Conservation (phyloP, 306 rosid species). For the Cicer pinnatifidum region DNA sequence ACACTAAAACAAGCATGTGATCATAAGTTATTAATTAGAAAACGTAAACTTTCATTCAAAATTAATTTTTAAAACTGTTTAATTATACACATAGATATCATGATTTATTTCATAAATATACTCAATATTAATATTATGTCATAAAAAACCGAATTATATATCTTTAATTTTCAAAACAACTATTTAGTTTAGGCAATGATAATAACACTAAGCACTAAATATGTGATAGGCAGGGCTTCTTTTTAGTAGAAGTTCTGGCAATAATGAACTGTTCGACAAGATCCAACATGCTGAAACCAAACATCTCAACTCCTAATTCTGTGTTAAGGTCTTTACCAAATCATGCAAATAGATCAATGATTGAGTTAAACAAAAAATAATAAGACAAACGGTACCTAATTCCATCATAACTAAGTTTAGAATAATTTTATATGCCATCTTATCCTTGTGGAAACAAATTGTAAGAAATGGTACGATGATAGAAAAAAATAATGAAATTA, state of each 20-base stretch:
- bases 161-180: not conserved
- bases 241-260: conserved; percentile 9
- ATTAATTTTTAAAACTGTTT: no score
- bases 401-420: not conserved
- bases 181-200: not conserved
- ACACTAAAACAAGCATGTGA: no score
- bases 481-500: not conserved
- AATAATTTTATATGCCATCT: not conserved
- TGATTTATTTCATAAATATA: no score
- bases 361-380: conserved; percentile 29
- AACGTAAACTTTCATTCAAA: no score
- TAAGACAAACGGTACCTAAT: conserved; percentile 7
- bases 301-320: conserved; percentile 20
- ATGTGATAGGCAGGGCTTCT: conserved; percentile 10
- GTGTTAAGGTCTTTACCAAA: conserved; percentile 27
- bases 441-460: not conserved
- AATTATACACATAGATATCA: no score
- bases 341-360: conserved; percentile 10
- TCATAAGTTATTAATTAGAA: no score
- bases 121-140: no score
- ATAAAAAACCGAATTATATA: no score
- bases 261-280: conserved; percentile 34
- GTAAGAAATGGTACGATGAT: not conserved
- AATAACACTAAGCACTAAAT: not conserved
- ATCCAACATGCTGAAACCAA: conserved; percentile 43